phyloP scores from a whole-genome alignment of 1,284 basidiomycete genomes.

The Meira nashicola region DNA sequence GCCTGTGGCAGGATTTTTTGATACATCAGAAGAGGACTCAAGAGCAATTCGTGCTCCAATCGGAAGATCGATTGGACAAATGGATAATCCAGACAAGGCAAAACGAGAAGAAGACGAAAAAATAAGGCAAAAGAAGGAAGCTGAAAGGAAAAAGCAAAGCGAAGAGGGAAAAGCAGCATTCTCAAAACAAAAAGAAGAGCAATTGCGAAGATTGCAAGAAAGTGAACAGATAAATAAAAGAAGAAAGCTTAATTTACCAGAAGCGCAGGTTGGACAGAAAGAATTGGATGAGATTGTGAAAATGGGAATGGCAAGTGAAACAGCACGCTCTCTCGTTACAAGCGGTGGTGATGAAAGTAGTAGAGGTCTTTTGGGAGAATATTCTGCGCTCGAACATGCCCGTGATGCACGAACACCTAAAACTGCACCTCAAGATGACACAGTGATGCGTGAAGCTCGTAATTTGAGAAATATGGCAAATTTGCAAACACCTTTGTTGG shows the following conservation, averaged over 20 bases:
- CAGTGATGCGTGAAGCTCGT: slow-evolving; percentile 81
- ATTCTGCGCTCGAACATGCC: slow-evolving; percentile 79
- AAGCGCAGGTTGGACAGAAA: slow-evolving; percentile 87
- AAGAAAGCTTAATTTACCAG: slow-evolving; percentile 76
- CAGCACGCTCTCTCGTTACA: slow-evolving; percentile 72
- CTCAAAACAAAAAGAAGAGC: slow-evolving; percentile 68
- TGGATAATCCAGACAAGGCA: slow-evolving; percentile 56
- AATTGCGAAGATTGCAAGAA: slow-evolving; percentile 94
- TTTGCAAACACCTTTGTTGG: slow-evolving; percentile 87
- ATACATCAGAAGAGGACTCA: slow-evolving; percentile 90
- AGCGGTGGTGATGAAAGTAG: slow-evolving; percentile 68
- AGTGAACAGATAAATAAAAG: slow-evolving; percentile 89
- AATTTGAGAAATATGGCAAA: slow-evolving; percentile 89
- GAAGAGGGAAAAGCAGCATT: slow-evolving; percentile 56
- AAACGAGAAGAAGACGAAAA: slow-evolving; percentile 63
- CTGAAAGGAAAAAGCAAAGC: slow-evolving; percentile 64
- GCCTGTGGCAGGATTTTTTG: slow-evolving; percentile 90
- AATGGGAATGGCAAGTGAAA: slow-evolving; percentile 87
- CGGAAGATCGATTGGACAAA: slow-evolving; percentile 68
- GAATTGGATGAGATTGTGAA: slow-evolving; percentile 99
- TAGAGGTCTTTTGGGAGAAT: slow-evolving; percentile 79
- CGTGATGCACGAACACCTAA: slow-evolving; percentile 85
- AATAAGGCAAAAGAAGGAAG: slow-evolving; percentile 62
- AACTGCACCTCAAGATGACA: slow-evolving; percentile 64
- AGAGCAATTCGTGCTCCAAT: slow-evolving; percentile 80